Percentiles rank a stretch among this genome's conserved stretches.
Evolutionary conservation across 2,329 filamentous ascomycete species (phyloP).

Genomic region (Paramyrothecium sp.): DNA sequence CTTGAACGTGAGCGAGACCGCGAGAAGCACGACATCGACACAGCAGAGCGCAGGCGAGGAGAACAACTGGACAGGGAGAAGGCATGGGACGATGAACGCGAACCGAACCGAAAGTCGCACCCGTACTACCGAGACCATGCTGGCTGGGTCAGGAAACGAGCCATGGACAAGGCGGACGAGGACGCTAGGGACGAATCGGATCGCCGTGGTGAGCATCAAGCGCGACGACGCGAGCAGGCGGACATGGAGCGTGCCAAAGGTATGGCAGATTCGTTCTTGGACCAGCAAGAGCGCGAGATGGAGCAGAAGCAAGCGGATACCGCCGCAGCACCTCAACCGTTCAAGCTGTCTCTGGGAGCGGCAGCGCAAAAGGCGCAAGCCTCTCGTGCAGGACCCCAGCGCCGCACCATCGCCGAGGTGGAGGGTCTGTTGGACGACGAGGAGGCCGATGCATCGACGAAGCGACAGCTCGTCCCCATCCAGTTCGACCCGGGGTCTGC

Average conservation of each 20-base stretch:
- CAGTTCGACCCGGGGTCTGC: slow-evolving; percentile 72
- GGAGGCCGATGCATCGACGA: slow-evolving; percentile 71
- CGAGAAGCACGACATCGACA: slow-evolving; percentile 71
- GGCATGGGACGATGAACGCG: slow-evolving; percentile 91
- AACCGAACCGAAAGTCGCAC: slow-evolving; percentile 68
- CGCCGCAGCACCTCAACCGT: slow-evolving; percentile 65
- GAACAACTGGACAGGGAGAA: slow-evolving; percentile 62
- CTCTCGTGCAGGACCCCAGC: slow-evolving; percentile 53
- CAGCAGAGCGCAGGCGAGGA: slow-evolving; percentile 63
- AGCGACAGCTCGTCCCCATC: slow-evolving; percentile 77
- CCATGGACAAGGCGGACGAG: slow-evolving; percentile 71
- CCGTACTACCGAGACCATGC: slow-evolving; percentile 87
- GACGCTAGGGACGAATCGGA: slow-evolving; percentile 78
- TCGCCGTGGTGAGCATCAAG: slow-evolving; percentile 73
- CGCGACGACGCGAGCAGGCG: slow-evolving; percentile 66
- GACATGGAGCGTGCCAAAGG: slow-evolving; percentile 77
- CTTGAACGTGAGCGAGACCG: slow-evolving; percentile 81
- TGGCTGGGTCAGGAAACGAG: slow-evolving; percentile 80
- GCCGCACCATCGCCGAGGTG: slow-evolving; percentile 87
- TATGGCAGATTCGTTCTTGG: slow-evolving; percentile 88
- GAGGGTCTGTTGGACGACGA: slow-evolving; percentile 95
- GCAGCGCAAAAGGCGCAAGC: slow-evolving; percentile 72
- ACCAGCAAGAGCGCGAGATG: slow-evolving; percentile 78
- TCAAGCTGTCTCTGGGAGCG: slow-evolving; percentile 90
- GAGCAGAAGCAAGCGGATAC: slow-evolving; percentile 42